Conservation (phyloP, 208 protist species). For the Leishmania turanica region DNA sequence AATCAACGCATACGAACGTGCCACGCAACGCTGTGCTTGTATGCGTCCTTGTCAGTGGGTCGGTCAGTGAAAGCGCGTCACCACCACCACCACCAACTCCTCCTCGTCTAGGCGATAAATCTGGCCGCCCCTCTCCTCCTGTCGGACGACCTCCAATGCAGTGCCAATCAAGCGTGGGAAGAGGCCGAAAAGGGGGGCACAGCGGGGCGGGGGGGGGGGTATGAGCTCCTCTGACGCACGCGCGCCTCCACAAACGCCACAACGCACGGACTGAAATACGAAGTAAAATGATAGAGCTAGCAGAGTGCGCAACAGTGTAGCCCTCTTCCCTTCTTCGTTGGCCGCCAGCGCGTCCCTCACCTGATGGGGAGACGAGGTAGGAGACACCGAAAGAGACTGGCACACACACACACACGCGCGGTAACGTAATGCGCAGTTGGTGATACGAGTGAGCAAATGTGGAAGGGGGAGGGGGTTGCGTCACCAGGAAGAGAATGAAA, state of each 20-base stretch:
- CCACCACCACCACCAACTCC: not conserved
- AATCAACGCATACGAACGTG: not conserved
- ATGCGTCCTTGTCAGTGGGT: not conserved
- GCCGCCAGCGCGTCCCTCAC: not conserved
- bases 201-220: not conserved
- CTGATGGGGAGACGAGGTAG: not conserved
- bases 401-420: not conserved
- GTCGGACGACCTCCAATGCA: not conserved
- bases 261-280: not conserved
- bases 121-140: not conserved
- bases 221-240: not conserved
- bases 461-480: not conserved
- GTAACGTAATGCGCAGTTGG: not conserved
- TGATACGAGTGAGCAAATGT: not conserved
- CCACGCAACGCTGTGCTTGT: not conserved
- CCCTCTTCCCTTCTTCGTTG: not conserved
- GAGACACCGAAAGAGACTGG: not conserved
- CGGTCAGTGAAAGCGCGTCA: too few species aligned
- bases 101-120: not conserved
- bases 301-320: not conserved
- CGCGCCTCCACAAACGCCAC: not conserved
- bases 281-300: not conserved
- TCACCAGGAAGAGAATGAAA: not conserved
- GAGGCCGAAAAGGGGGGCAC: not conserved
- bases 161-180: not conserved